phyloP scores from a whole-genome alignment of 2,329 filamentous ascomycete species.

The Xylariaceae sp. region DNA sequence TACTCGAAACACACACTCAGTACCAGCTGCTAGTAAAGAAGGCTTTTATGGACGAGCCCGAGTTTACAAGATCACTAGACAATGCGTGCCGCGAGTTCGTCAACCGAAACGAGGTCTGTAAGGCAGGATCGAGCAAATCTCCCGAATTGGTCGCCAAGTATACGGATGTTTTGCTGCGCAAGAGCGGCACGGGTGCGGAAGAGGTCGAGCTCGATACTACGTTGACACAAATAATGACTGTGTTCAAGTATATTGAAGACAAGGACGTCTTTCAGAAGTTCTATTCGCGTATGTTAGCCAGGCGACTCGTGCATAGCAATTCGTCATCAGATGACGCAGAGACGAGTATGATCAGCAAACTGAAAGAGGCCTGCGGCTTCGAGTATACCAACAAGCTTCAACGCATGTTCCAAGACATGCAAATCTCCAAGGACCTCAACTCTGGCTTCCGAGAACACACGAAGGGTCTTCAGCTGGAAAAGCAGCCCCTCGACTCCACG shows the following conservation, averaged over 20 bases:
- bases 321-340: conserved; percentile 96
- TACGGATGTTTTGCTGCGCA: conserved; percentile 85
- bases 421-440: conserved; percentile 97
- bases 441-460: conserved; percentile 76
- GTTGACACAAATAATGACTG: conserved; percentile 91
- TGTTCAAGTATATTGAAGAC: conserved; percentile 99
- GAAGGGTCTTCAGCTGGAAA: conserved; percentile 59
- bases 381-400: conserved; percentile 99
- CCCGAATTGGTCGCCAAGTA: conserved; percentile 95
- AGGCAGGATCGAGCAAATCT: conserved; percentile 85
- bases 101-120: conserved; percentile 95
- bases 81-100: conserved; percentile 98
- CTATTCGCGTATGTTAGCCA: conserved; percentile 93
- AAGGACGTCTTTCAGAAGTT: conserved; percentile 99
- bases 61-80: conserved; percentile 92
- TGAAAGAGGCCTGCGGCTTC: conserved; percentile 97
- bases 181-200: conserved; percentile 86
- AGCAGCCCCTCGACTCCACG: conserved; percentile 72
- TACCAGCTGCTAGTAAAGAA: conserved; percentile 88
- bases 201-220: conserved; percentile 89
- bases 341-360: conserved; percentile 98
- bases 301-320: conserved; percentile 88
- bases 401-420: conserved; percentile 99
- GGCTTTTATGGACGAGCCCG: conserved; percentile 90
- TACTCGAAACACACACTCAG: conserved; percentile 89